phyloP scores from a whole-genome alignment of 345 rosid species.

The Pugionium cornutum region DNA sequence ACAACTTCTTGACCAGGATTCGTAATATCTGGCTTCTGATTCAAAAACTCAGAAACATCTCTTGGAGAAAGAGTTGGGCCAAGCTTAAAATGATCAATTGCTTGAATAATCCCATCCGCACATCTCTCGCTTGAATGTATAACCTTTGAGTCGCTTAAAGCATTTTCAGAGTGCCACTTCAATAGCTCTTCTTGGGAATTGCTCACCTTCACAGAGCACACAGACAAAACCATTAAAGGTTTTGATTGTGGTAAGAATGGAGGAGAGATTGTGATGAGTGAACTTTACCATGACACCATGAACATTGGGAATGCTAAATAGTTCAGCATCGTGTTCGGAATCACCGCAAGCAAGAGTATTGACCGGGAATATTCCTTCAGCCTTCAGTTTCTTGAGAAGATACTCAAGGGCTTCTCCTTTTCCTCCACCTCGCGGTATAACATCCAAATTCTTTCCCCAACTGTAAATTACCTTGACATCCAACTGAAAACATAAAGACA shows the following conservation, averaged over 20 bases:
- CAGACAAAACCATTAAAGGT: conserved; percentile 2
- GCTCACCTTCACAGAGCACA: conserved; percentile 56
- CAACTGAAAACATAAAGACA: conserved; percentile 49
- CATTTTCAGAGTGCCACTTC: conserved; percentile 89
- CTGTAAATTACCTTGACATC: conserved; percentile 87
- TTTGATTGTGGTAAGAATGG: conserved; percentile 5
- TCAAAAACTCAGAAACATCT: conserved; percentile 52
- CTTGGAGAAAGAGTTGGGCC: conserved; percentile 86
- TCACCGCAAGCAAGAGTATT: conserved; percentile 96
- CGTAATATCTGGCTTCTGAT: conserved; percentile 28
- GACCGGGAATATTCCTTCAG: conserved; percentile 62
- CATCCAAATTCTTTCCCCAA: conserved; percentile 90
- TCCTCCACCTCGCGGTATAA: conserved; percentile 87
- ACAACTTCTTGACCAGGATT: conserved; percentile 60
- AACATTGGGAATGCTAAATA: conserved; percentile 84
- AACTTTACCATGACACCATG: conserved; percentile 84
- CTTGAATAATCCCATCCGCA: conserved; percentile 92
- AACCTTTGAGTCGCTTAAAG: conserved; percentile 68
- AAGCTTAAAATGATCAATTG: conserved; percentile 82
- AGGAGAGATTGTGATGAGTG: conserved; percentile 4
- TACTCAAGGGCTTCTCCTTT: conserved; percentile 98
- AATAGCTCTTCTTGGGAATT: conserved; percentile 95
- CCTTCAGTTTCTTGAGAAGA: conserved; percentile 67
- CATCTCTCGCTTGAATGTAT: conserved; percentile 86
- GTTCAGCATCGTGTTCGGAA: conserved; percentile 97